These are phyloP conservation scores for Solanum chacoense DNA, from an alignment of 305 asterid species.

Conservation along the genomic window DNA sequence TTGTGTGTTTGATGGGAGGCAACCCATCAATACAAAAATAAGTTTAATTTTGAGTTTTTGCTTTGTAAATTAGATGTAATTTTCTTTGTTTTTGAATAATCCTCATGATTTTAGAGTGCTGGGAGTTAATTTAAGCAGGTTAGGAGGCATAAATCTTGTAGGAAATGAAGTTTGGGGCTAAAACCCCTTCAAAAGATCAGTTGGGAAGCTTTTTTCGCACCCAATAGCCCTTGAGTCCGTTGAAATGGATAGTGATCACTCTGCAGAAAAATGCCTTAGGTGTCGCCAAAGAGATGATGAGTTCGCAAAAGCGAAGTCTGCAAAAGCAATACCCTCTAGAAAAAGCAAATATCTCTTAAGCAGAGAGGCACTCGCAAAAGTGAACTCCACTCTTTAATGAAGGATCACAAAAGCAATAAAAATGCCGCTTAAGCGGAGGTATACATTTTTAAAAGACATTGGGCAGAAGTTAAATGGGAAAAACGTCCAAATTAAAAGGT, in stretches of 20 bases:
- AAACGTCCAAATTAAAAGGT: too few species aligned
- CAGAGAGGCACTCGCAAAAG: background rate
- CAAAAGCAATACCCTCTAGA: background rate
- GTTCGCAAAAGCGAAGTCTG: background rate
- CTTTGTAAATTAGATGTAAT: background rate
- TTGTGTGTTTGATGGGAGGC: background rate
- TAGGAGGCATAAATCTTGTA: background rate
- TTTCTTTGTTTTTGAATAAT: too few species aligned
- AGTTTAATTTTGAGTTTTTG: background rate
- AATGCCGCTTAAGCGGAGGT: background rate
- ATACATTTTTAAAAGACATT: background rate
- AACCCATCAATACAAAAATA: background rate
- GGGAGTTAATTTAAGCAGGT: background rate
- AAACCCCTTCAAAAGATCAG: background rate
- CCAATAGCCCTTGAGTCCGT: background rate
- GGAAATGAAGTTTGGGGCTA: background rate
- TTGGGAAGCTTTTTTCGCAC: background rate
- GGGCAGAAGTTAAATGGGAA: background rate
- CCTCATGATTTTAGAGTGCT: background rate
- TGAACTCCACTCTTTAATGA: background rate
- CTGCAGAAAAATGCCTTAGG: background rate
- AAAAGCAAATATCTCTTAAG: background rate
- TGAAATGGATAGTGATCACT: background rate
- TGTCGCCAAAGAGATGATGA: background rate
- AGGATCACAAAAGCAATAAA: background rate